A percentile compares a stretch with the other conserved stretches of the same genome.
Evolutionary conservation across 1,284 basidiomycete species (phyloP).

Genomic region (Xerocomus minutiporus): DNA sequence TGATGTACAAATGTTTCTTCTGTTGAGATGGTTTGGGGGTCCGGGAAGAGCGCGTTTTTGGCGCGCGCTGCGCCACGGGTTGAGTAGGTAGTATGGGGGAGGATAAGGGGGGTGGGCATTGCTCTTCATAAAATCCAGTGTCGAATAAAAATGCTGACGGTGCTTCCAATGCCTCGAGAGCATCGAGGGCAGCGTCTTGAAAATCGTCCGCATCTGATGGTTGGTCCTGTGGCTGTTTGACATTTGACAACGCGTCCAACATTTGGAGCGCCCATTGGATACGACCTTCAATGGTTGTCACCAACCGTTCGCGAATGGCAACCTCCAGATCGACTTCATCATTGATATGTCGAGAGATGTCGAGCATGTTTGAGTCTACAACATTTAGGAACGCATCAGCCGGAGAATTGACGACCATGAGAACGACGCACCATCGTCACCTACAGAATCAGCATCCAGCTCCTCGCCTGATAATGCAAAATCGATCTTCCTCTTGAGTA

Average conservation of each 20-base stretch:
- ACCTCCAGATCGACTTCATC: conserved; percentile 66
- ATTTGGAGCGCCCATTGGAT: conserved; percentile 63
- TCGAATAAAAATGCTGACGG: conserved; percentile 49
- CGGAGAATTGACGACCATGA: not conserved
- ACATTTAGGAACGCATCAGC: not conserved
- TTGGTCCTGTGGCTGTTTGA: conserved; percentile 16
- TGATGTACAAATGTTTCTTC: conserved; percentile 45
- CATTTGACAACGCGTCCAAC: conserved; percentile 44
- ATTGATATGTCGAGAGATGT: conserved; percentile 21
- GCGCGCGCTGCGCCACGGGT: conserved; percentile 18
- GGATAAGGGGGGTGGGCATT: conserved; percentile 20
- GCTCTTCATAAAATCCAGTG: conserved; percentile 32
- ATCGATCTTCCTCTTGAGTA: conserved; percentile 10
- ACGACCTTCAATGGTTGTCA: conserved; percentile 53
- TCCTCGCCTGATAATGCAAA: conserved; percentile 13
- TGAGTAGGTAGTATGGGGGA: conserved; percentile 17
- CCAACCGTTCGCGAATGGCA: conserved; percentile 51
- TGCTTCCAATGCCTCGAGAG: conserved; percentile 50
- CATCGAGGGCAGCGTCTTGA: conserved; percentile 52
- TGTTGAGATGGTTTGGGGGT: conserved; percentile 32
- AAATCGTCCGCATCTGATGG: conserved; percentile 31
- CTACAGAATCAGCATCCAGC: conserved; percentile 5
- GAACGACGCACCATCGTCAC: conserved; percentile 20
- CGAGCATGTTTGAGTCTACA: conserved; percentile 16
- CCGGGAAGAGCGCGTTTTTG: conserved; percentile 37